These are phyloP conservation scores for Phanerodontia chrysosporium DNA, from an alignment of 768 basidiomycete genomes.

Conservation along the genomic window DNA sequence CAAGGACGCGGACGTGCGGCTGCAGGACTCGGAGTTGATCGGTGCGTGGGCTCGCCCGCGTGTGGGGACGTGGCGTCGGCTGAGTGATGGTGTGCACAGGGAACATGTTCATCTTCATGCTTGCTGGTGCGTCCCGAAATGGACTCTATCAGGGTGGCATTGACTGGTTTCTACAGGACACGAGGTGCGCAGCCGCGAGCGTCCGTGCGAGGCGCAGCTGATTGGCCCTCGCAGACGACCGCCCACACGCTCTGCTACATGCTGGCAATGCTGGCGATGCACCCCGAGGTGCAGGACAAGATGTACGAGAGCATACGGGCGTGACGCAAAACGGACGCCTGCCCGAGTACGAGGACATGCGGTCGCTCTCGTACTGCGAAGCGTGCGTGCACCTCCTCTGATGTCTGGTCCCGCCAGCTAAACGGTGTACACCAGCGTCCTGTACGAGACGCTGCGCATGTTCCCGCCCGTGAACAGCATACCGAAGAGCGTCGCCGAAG, in stretches of 20 bases:
- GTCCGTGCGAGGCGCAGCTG: not conserved
- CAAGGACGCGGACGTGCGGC: conserved; percentile 26
- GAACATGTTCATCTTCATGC: conserved; percentile 39
- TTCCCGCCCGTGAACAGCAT: conserved; percentile 26
- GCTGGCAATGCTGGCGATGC: conserved; percentile 34
- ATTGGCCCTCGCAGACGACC: conserved; percentile 22
- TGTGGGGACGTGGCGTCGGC: too few species aligned
- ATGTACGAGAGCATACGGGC: conserved; percentile 28
- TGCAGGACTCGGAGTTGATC: conserved; percentile 36
- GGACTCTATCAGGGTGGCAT: not conserved
- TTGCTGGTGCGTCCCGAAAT: conserved; percentile 38
- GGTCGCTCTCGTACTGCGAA: conserved; percentile 14
- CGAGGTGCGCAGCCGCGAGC: conserved; percentile 34
- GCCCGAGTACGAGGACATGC: conserved; percentile 29
- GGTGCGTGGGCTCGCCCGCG: conserved; percentile 38
- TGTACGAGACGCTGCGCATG: conserved; percentile 32
- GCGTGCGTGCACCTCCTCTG: conserved; percentile 18
- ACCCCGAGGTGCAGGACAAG: conserved; percentile 37
- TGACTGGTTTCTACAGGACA: conserved; percentile 24
- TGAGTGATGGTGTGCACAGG: conserved; percentile 20
- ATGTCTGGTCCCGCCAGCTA: not conserved
- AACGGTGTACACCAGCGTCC: conserved; percentile 18
- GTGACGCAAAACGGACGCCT: conserved; percentile 22
- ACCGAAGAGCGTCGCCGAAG: conserved; percentile 25
- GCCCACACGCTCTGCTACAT: conserved; percentile 32